Evolutionary conservation across 1,284 basidiomycete species (phyloP), one percentile per base, ranked within the genome.

Genomic region (Cutaneotrichosporon mucoides): DNA sequence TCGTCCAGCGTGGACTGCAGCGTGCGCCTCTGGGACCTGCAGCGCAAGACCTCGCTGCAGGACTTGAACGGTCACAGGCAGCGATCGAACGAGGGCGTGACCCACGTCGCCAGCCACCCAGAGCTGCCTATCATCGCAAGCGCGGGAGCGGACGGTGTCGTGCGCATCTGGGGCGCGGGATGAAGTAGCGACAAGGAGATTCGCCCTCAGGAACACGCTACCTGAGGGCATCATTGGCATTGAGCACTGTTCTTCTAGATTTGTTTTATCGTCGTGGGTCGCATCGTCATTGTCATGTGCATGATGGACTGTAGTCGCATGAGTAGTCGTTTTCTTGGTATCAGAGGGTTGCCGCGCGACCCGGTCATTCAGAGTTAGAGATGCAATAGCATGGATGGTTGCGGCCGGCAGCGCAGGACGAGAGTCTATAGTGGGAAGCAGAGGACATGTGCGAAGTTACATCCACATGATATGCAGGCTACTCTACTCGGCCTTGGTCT

Each of bases 1-100:
- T 93, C 92, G 1, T 90, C 89, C 43, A 89, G 90, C 52, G 91
- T 96, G 71, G 95, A 99, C 76, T 93, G 93, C 73, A 93, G 91
- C 15, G 82, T 93, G 47, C 88, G 95, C 24, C 89, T 97, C 79
- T 99, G 95, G 96, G 91, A 97, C 76, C 80, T 97, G 57, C 83
- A 62, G 16, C 74, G 72, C 42, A 72, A 79, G 57, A 77, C 76
- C 4, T 96, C 92, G 74, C 81, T 93, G 36, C 95, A 98, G 73
- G 96, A 99, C 76, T 85, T 92, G 64, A 87, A 88, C 15, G 78
- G 81, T 34, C 92, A 97, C 78, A 84, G 92, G 52, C 86, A 88
- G 79, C 92, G 92, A 77, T 88, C 86, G 41, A 84, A 86, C 60
- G 93, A 98, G 78, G 96, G 95, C 47, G 91, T 96, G 12, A 82